phyloP scores from a whole-genome alignment of 78 protist genomes.

The Dictyostelium purpureum region DNA sequence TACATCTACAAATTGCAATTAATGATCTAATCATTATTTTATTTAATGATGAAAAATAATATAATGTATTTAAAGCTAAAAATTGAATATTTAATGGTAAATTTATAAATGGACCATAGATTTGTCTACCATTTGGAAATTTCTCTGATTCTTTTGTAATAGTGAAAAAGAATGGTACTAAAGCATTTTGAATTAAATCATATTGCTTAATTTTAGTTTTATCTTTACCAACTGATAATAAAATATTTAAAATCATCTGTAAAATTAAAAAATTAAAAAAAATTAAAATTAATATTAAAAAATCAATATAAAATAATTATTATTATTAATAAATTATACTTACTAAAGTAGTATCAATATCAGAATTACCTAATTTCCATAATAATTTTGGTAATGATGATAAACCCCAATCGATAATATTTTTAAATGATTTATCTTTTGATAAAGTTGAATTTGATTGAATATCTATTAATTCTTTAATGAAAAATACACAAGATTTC shows the following conservation, averaged over 20 bases:
- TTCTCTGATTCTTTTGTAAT: conserved; percentile 30
- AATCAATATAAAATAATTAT: neutral
- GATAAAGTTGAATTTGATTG: neutral
- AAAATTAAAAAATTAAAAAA: neutral
- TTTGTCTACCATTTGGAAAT: conserved; percentile 50
- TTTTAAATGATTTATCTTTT: conserved; percentile 55
- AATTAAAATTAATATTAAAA: neutral
- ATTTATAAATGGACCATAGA: conserved; percentile 55
- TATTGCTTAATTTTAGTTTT: conserved; percentile 30
- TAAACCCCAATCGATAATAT: conserved; percentile 69
- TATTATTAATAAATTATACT: neutral
- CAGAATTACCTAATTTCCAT: conserved; percentile 46
- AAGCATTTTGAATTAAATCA: conserved; percentile 62
- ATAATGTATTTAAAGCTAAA: conserved; percentile 34
- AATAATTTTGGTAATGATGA: conserved; percentile 47
- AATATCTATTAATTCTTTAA: conserved; percentile 47
- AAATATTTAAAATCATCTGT: conserved; percentile 48
- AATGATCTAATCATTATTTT: conserved; percentile 52
- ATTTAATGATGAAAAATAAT: conserved; percentile 36
- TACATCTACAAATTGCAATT: conserved; percentile 76
- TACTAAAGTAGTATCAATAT: conserved; percentile 27
- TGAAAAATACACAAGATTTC: conserved; percentile 65
- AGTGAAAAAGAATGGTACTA: conserved; percentile 65
- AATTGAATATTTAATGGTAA: conserved; percentile 48
- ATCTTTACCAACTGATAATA: conserved; percentile 57